Evolutionary conservation across 2,329 filamentous ascomycete genomes (phyloP), one percentile per base, ranked within the genome.

Genomic region (Tolypocladium cylindrosporum): DNA sequence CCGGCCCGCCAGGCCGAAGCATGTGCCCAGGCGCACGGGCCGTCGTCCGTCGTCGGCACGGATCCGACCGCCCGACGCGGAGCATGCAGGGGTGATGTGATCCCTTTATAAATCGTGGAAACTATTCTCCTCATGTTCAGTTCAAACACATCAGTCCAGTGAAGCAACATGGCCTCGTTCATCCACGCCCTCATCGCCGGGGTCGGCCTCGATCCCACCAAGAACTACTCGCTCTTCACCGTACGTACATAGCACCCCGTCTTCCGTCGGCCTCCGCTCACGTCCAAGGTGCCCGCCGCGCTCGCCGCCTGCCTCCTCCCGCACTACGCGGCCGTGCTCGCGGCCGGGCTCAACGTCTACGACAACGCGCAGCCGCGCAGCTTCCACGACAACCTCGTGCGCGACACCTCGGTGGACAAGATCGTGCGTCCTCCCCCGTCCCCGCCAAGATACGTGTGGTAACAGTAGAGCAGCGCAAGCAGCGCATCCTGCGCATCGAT

Each of bases 401-500:
- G 69, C 52, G 70, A 73, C 57, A 64, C 71, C 2, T 63, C 62
- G 34, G 56, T 73, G 3, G 63, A 68, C 56, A 69, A 69, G 42
- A 55, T 61, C 24, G 71, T 69, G 57, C 54, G 65, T 63, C 31
- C 8, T 34, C 31, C 31, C 31, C 7, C 24, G 24, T 27, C 36
- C 31, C 40, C 9, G 31, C 31, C 6, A 37, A 10, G 19, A 11
- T 16, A 41, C 2, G 34, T 3, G n/a, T 3, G n/a, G 48, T 37
- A 41, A 51, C 50, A 16, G 3, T 11, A 4, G 7, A 16, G 10
- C 16, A 82, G 67, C 75, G 74, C 36, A 82, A 86, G 65, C 83
- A 83, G 65, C 75, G 76, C 55, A 74, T 80, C 39, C 67, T 83
- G 45, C 77, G 81, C 55, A 74, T 78, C 36, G 79, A 86, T 65